Evolutionary conservation across 306 rosid genomes (phyloP).

Genomic region (Quercus wislizeni): DNA sequence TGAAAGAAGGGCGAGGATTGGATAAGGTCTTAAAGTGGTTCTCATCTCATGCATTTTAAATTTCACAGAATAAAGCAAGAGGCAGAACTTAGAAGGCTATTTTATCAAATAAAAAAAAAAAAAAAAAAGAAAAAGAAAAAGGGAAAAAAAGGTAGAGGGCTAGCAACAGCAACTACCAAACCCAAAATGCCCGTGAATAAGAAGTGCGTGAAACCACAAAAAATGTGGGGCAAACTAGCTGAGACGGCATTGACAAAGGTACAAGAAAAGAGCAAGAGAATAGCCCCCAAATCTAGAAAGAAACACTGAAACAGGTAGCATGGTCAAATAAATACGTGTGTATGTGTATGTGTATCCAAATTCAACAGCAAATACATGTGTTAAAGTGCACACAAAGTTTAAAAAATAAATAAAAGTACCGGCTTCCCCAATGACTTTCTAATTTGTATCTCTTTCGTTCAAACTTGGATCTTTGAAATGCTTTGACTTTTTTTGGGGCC

Average conservation of each 20-base stretch:
- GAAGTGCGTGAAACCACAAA: background rate
- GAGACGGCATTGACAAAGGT: background rate
- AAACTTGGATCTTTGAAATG: conserved; percentile 38
- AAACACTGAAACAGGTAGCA: background rate
- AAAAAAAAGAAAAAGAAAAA: no score
- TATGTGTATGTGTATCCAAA: background rate
- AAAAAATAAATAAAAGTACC: background rate
- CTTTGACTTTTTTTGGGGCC: conserved; percentile 35
- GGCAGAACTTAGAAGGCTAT: no score
- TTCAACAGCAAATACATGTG: conserved; percentile 2
- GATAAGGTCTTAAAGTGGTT: background rate
- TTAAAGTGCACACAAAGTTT: conserved; percentile 17
- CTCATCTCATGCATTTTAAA: background rate
- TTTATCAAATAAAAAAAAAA: no score
- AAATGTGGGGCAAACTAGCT: background rate
- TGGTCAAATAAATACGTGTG: conserved; percentile 2
- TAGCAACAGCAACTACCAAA: conserved; percentile 21
- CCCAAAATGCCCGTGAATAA: conserved; percentile 9
- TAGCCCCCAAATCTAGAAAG: conserved; percentile 6
- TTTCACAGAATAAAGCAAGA: no score
- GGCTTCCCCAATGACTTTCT: conserved; percentile 11
- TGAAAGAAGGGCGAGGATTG: background rate
- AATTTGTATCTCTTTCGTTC: conserved; percentile 20
- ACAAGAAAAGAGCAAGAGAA: background rate
- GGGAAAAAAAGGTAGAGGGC: no score